Evolutionary conservation across 768 basidiomycete species (phyloP).

Genomic region (Tylopilus plumbeoviolaceoides): DNA sequence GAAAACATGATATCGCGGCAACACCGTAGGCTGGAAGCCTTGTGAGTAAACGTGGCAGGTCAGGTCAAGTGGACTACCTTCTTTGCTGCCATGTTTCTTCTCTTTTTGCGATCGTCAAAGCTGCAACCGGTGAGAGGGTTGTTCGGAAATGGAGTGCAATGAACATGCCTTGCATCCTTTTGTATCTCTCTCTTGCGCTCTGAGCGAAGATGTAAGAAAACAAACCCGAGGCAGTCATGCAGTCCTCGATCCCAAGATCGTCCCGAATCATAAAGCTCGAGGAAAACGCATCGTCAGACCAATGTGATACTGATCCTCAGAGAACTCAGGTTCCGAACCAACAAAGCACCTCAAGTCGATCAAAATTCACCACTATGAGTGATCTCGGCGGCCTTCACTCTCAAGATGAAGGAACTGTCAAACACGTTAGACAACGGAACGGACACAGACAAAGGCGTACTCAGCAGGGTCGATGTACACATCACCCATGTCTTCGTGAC

Average conservation of each 20-base stretch:
- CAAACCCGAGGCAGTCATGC: slow-evolving; percentile 59
- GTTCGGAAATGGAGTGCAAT: background rate
- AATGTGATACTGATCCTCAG: too few relatives aligned
- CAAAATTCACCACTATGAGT: too few relatives aligned
- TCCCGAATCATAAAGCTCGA: too few relatives aligned
- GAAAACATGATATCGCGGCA: slow-evolving; percentile 52
- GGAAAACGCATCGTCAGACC: too few relatives aligned
- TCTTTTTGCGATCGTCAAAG: slow-evolving; percentile 32
- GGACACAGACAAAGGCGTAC: slow-evolving; percentile 45
- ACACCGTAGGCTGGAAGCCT: slow-evolving; percentile 44
- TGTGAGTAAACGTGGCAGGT: background rate
- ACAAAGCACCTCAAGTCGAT: too few relatives aligned
- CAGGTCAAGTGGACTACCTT: slow-evolving; percentile 17
- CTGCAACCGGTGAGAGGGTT: slow-evolving; percentile 10
- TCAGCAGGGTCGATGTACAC: slow-evolving; percentile 87
- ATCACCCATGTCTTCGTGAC: slow-evolving; percentile 82
- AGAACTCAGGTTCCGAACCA: too few relatives aligned
- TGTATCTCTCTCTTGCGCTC: slow-evolving; percentile 77
- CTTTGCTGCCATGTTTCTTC: slow-evolving; percentile 23
- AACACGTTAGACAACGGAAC: too few relatives aligned
- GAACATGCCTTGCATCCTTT: slow-evolving; percentile 45
- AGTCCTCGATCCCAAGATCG: too few relatives aligned
- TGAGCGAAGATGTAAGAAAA: slow-evolving; percentile 30
- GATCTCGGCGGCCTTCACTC: too few relatives aligned
- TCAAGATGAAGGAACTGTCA: too few relatives aligned